phyloP scores from a whole-genome alignment of 2,329 filamentous ascomycete genomes.

The Diplodia intermedia region DNA sequence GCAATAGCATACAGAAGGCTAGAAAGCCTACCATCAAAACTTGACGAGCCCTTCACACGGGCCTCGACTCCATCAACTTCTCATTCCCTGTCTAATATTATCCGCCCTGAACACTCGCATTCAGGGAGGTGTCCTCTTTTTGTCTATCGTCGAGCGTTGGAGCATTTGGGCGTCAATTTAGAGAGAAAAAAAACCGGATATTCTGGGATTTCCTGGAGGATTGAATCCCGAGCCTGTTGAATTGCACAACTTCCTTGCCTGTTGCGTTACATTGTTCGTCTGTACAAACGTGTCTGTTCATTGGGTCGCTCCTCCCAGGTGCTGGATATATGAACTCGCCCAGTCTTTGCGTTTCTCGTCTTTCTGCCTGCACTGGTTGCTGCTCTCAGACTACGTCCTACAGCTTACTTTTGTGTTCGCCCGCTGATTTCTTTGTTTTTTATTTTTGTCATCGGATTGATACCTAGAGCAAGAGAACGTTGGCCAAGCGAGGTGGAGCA shows the following conservation, averaged over 20 bases:
- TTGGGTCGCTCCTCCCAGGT: not conserved
- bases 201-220: not conserved
- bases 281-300: slow-evolving; percentile 2
- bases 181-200: slow-evolving; percentile 22
- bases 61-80: slow-evolving; percentile 1
- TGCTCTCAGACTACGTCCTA: not conserved
- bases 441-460: not conserved
- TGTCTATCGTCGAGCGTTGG: slow-evolving; percentile 28
- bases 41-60: not conserved
- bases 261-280: slow-evolving; percentile 1
- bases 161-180: slow-evolving; percentile 27
- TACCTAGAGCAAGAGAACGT: slow-evolving; percentile 6
- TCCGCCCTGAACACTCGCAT: not conserved
- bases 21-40: not conserved
- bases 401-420: not conserved
- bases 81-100: slow-evolving; percentile 20
- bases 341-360: not conserved
- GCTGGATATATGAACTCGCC: not conserved
- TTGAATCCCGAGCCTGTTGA: slow-evolving; percentile 13
- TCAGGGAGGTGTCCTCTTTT: slow-evolving; percentile 18
- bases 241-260: slow-evolving; percentile 3
- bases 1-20: slow-evolving; percentile 10
- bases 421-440: not conserved
- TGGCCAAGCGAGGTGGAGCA: not conserved
- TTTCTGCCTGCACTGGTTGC: not conserved